A percentile compares a stretch with the other conserved stretches of the same genome.
Evolutionary conservation across 2,329 filamentous ascomycete species (phyloP).

Genomic region (Fonsecaea pugnacius): DNA sequence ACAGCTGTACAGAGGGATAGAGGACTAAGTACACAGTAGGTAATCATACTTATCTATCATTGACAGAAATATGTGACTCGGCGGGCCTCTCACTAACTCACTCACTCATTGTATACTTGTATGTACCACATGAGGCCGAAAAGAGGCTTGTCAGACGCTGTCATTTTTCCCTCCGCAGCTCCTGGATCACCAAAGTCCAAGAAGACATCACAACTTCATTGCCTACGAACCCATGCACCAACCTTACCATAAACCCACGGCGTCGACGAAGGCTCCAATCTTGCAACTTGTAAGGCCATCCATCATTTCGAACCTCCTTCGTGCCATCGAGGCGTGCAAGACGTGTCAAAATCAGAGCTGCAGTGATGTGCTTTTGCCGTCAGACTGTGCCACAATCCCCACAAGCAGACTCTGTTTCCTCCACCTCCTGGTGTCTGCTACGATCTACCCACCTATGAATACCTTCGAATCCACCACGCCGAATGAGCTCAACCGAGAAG

Average conservation of each 20-base stretch:
- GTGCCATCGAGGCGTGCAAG: background rate
- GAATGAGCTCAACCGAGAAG: background rate
- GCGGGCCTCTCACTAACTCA: too few relatives aligned
- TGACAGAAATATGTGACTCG: too few relatives aligned
- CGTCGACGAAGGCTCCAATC: background rate
- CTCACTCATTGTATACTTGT: too few relatives aligned
- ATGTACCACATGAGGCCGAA: background rate
- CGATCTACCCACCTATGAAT: background rate
- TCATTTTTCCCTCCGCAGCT: background rate
- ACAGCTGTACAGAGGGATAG: background rate
- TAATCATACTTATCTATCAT: too few relatives aligned
- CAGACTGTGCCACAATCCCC: background rate
- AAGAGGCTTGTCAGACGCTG: background rate
- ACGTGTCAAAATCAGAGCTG: background rate
- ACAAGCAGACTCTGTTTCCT: background rate
- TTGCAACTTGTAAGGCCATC: background rate
- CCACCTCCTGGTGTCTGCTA: background rate
- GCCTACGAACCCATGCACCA: background rate
- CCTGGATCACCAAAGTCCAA: background rate
- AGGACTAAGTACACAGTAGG: too few relatives aligned
- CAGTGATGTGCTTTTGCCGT: background rate
- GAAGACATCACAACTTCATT: background rate
- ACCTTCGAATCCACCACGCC: background rate
- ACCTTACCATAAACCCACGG: background rate
- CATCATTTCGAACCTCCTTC: background rate